These are phyloP conservation scores for Coniochaeta sp. DNA, from an alignment of 2,329 filamentous ascomycete species.

Conservation along the genomic window DNA sequence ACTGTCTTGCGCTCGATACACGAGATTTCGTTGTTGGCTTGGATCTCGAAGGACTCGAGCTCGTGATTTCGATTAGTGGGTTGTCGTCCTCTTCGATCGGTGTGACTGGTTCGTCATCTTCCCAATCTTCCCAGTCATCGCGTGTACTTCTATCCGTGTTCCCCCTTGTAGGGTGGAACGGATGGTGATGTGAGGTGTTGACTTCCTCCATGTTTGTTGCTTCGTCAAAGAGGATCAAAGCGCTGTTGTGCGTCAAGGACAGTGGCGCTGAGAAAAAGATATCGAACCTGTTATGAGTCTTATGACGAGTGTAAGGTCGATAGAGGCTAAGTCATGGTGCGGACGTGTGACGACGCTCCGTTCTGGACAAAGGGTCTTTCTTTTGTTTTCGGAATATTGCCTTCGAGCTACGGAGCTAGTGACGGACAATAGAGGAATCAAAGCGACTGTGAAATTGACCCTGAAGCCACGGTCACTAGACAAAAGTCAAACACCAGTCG, in stretches of 20 bases:
- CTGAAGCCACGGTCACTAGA: neutral
- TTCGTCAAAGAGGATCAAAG: neutral
- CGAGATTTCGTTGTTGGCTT: conserved; percentile 9
- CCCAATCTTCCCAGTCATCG: conserved; percentile 49
- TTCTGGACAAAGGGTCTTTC: neutral
- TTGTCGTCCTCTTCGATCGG: conserved; percentile 28
- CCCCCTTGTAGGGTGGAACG: conserved; percentile 9
- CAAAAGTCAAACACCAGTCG: neutral
- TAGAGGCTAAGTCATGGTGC: neutral
- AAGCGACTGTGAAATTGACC: neutral
- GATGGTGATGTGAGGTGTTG: conserved; percentile 10
- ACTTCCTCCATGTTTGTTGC: conserved; percentile 17
- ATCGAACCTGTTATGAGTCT: neutral
- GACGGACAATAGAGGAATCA: neutral
- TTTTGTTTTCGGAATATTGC: neutral
- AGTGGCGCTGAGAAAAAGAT: neutral
- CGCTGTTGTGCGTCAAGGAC: neutral
- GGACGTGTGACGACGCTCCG: neutral
- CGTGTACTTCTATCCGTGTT: conserved; percentile 10
- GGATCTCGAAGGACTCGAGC: conserved; percentile 4
- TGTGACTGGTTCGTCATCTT: conserved; percentile 36
- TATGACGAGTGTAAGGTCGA: neutral
- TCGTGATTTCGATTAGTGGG: conserved; percentile 8
- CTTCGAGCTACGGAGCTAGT: neutral
- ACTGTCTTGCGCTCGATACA: conserved; percentile 23